Conservation (phyloP, 1,139 yeast genomes). For the Yamadazyma jaroonii region DNA sequence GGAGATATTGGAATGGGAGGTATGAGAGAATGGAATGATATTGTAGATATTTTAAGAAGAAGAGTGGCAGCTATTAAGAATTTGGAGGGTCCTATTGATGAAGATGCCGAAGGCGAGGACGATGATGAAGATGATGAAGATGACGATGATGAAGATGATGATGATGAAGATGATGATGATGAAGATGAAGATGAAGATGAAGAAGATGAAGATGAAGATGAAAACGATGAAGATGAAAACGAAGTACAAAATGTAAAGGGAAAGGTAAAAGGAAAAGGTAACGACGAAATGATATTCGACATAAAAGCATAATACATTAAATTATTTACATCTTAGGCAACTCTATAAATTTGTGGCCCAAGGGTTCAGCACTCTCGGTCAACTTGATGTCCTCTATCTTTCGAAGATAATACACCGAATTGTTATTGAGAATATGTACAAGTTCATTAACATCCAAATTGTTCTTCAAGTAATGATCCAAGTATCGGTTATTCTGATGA, state of each 20-base stretch:
- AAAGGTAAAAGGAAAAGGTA: slow-evolving; percentile 8
- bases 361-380: slow-evolving; percentile 7
- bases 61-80: slow-evolving; percentile 37
- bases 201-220: slow-evolving; percentile 25
- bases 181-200: slow-evolving; percentile 28
- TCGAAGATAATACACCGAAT: slow-evolving; percentile 3
- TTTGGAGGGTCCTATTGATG: slow-evolving; percentile 29
- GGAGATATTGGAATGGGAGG: slow-evolving; percentile 99
- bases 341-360: slow-evolving; percentile 2
- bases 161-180: slow-evolving; percentile 26
- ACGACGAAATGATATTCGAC: slow-evolving; percentile 38
- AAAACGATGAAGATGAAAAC: slow-evolving; percentile 21
- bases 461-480: slow-evolving; percentile 15
- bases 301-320: slow-evolving; percentile 14
- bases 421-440: slow-evolving; percentile 8
- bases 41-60: slow-evolving; percentile 74
- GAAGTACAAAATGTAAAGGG: slow-evolving; percentile 15
- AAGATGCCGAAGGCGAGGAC: slow-evolving; percentile 36
- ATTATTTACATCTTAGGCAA: not conserved
- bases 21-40: slow-evolving; percentile 95
- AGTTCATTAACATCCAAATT: slow-evolving; percentile 13
- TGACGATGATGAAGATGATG: slow-evolving; percentile 34
- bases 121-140: slow-evolving; percentile 38
- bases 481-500: slow-evolving; percentile 13
- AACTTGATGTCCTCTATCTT: slow-evolving; percentile 9